Evolutionary conservation across 805 yeast species (phyloP).

Genomic region (Saccharomycopsis babjevae): DNA sequence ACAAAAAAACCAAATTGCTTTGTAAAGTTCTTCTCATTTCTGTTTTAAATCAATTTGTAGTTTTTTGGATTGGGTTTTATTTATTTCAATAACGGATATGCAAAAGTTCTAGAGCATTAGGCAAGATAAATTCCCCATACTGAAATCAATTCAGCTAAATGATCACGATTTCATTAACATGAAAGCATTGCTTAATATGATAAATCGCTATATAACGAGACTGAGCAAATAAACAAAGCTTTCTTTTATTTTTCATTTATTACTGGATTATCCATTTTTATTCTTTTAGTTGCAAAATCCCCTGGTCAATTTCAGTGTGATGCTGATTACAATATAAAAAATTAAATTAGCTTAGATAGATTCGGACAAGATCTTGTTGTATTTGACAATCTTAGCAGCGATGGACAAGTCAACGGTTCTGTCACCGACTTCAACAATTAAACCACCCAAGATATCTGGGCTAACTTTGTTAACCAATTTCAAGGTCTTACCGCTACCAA

Average conservation of each 20-base stretch:
- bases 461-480: conserved; percentile 73
- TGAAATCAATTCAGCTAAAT: not conserved
- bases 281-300: not conserved
- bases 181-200: not conserved
- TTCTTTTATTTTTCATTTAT: not conserved
- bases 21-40: not conserved
- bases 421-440: conserved; percentile 92
- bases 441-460: conserved; percentile 91
- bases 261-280: not conserved
- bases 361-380: conserved; percentile 82
- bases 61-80: not conserved
- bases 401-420: conserved; percentile 91
- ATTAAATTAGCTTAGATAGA: conserved; percentile 57
- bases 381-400: conserved; percentile 71
- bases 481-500: conserved; percentile 79
- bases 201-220: too few relatives aligned
- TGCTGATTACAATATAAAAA: not conserved
- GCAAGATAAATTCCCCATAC: not conserved
- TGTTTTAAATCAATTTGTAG: not conserved
- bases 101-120: not conserved
- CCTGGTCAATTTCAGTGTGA: not conserved
- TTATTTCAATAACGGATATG: not conserved
- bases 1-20: not conserved
- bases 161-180: not conserved
- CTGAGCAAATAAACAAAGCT: not conserved